Evolutionary conservation across 192 early-diverging fungal genomes (phyloP).

Genomic region (Coemansia sp.): DNA sequence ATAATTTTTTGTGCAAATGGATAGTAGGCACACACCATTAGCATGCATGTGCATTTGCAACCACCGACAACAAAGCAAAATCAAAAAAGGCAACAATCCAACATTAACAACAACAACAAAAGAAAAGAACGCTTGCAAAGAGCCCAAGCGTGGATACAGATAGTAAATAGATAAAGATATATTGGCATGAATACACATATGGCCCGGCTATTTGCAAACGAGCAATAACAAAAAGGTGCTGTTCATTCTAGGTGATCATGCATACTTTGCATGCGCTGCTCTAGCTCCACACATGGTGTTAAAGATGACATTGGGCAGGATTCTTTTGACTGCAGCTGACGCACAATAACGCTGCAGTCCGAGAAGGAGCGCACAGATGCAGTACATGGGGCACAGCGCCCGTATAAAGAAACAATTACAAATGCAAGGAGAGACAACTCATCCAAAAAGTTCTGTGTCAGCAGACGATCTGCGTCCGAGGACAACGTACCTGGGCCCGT

Average conservation of each 20-base stretch:
- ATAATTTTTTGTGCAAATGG: too few species aligned
- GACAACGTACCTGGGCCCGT: constrained; percentile 5
- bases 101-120: background rate
- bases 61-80: too few species aligned
- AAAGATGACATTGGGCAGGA: background rate
- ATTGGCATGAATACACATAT: background rate
- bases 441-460: background rate
- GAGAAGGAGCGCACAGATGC: constrained; percentile 6
- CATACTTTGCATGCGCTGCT: background rate
- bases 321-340: background rate
- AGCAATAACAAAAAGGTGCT: background rate
- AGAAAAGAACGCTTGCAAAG: too few species aligned
- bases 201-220: constrained; percentile 4
- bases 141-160: too few species aligned
- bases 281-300: constrained; percentile 1
- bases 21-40: too few species aligned
- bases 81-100: too few species aligned
- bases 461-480: background rate
- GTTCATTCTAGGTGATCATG: background rate
- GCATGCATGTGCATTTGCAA: too few species aligned
- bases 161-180: background rate
- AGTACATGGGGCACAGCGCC: background rate
- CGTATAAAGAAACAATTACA: background rate
- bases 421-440: background rate
- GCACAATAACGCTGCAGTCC: constrained; percentile 10